phyloP scores from a whole-genome alignment of 2,329 filamentous ascomycete species.

The Botryotinia narcissicola region DNA sequence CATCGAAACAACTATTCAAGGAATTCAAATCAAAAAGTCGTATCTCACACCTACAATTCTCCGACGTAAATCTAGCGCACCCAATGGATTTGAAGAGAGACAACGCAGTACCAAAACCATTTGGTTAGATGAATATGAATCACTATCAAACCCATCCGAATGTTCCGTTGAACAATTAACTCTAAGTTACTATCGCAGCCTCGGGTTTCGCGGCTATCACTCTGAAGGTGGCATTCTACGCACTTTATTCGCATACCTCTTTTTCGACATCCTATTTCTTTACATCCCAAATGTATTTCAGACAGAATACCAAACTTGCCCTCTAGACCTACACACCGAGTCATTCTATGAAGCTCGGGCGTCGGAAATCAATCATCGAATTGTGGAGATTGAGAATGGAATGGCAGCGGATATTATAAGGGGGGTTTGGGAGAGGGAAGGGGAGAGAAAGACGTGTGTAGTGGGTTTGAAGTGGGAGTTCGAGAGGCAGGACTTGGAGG shows the following conservation, averaged over 20 bases:
- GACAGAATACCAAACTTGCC: slow-evolving; percentile 90
- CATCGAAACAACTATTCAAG: slow-evolving; percentile 70
- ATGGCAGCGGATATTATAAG: slow-evolving; percentile 65
- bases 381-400: slow-evolving; percentile 86
- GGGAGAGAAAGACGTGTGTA: slow-evolving; percentile 74
- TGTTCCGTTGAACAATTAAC: slow-evolving; percentile 95
- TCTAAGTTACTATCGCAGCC: slow-evolving; percentile 74
- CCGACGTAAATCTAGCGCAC: slow-evolving; percentile 17
- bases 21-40: slow-evolving; percentile 70
- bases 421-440: slow-evolving; percentile 65
- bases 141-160: slow-evolving; percentile 57
- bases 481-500: slow-evolving; percentile 71
- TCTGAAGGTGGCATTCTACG: slow-evolving; percentile 86
- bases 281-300: slow-evolving; percentile 98
- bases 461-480: slow-evolving; percentile 92
- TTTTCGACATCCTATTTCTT: slow-evolving; percentile 88
- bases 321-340: slow-evolving; percentile 88
- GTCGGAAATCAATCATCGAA: slow-evolving; percentile 82
- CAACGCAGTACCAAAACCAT: slow-evolving; percentile 67
- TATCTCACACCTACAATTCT: slow-evolving; percentile 38
- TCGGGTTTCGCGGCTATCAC: slow-evolving; percentile 92
- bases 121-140: slow-evolving; percentile 77
- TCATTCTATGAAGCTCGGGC: slow-evolving; percentile 84
- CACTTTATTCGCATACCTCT: slow-evolving; percentile 88
- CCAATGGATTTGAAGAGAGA: slow-evolving; percentile 28